phyloP scores from a whole-genome alignment of 805 yeast species.

The Candida boidinii region DNA sequence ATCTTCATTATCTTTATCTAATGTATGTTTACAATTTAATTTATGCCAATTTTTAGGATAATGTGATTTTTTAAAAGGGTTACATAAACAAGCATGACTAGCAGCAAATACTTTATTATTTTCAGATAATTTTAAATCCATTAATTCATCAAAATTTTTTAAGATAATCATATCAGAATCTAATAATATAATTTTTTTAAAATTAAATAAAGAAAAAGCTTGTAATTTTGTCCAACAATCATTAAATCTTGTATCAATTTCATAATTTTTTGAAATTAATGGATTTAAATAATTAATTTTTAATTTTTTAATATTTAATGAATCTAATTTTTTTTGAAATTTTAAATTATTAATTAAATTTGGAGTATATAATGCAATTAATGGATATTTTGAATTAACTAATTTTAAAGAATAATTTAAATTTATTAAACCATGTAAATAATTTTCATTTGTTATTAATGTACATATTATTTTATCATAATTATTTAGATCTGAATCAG shows the following conservation, averaged over 20 bases:
- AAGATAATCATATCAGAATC: slow-evolving; percentile 55
- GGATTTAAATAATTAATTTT: slow-evolving; percentile 37
- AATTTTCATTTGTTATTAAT: slow-evolving; percentile 41
- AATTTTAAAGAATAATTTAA: slow-evolving; percentile 37
- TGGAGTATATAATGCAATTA: slow-evolving; percentile 45
- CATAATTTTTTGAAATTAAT: slow-evolving; percentile 31
- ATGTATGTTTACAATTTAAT: slow-evolving; percentile 30
- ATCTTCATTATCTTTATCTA: slow-evolving; percentile 2
- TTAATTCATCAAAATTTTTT: slow-evolving; percentile 51
- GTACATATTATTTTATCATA: slow-evolving; percentile 41
- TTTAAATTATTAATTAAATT: slow-evolving; percentile 12
- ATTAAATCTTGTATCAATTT: slow-evolving; percentile 43
- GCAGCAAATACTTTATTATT: slow-evolving; percentile 40
- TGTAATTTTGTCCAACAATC: slow-evolving; percentile 59
- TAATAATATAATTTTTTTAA: slow-evolving; percentile 43
- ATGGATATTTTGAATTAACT: slow-evolving; percentile 37
- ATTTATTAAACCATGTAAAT: slow-evolving; percentile 43
- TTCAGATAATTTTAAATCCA: slow-evolving; percentile 33
- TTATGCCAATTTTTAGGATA: slow-evolving; percentile 47
- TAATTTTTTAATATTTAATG: slow-evolving; percentile 31
- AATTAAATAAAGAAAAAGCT: slow-evolving; percentile 42
- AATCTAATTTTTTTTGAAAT: slow-evolving; percentile 31
- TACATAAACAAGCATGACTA: slow-evolving; percentile 54
- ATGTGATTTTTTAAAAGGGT: slow-evolving; percentile 42
- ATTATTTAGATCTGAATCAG: slow-evolving; percentile 11